Evolutionary conservation across 2,329 filamentous ascomycete genomes (phyloP), one percentile per base, ranked within the genome.

Genomic region (Stachybotrys chartarum): DNA sequence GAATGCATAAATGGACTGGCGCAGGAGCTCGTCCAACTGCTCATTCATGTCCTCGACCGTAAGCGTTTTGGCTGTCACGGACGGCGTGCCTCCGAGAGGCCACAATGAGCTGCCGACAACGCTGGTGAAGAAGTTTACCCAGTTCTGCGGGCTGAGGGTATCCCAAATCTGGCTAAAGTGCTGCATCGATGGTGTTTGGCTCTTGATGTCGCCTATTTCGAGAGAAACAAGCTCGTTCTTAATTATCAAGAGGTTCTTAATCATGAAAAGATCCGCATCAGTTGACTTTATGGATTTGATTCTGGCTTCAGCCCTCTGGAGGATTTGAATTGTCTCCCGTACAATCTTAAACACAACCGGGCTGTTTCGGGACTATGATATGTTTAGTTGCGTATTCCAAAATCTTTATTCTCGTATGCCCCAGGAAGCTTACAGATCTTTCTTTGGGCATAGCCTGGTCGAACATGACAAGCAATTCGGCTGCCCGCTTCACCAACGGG

Each of bases 201-300:
- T 80, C 57, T 82, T 75, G 16, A 84, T 79, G 60, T 86, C 83
- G 53, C 83, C 92, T 61, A 99, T 97, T 73, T 99, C 94, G 58
- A 99, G 91, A 10, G 92, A 92, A 30, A 99, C 86, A 53, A 99
- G 88, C 68, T 97, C 90, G 68, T 97, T 95, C 72, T 97, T 97
- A 53, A 99, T 82, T 52, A 97, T 87, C 52, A 99, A 86, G 2
- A 99, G 81, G 68, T 99, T 96, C 63, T 93, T 94, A 64, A 99
- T 87, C 66, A 97, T 86, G 72, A 99, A 99, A 5, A 99, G 80
- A 62, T 96, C 89, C 0, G 88, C 83, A 67, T 97, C 91, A 7
- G 86, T 68, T 55, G 71, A 66, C 60, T 77, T 79, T 59, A 83
- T 84, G 42, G 80, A 80, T 55, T 84, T 81, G 61, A 96, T 87